phyloP scores from a whole-genome alignment of 2,329 filamentous ascomycete genomes.

The Helicocarpus griseus region DNA sequence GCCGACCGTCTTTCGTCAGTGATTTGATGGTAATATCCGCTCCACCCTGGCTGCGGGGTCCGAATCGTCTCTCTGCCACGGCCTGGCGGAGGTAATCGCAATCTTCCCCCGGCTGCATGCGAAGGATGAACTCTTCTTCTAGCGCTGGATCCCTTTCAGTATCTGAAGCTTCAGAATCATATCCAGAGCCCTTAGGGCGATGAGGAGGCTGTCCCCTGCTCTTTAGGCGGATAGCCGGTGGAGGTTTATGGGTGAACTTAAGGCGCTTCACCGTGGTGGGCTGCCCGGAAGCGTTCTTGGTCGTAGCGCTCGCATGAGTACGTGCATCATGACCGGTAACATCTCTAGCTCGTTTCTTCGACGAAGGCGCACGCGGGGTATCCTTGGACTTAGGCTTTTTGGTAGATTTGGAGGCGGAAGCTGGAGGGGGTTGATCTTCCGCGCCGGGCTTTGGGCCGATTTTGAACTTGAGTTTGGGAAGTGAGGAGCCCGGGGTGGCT shows the following conservation, averaged over 20 bases:
- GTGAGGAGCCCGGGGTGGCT: conserved; percentile 17
- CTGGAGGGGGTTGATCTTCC: conserved; percentile 16
- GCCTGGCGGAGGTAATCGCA: conserved; percentile 71
- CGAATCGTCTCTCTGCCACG: conserved; percentile 68
- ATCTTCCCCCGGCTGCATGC: conserved; percentile 78
- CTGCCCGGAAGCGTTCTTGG: background rate
- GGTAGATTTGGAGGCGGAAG: conserved; percentile 14
- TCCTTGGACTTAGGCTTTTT: conserved; percentile 12
- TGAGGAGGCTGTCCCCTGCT: conserved; percentile 58
- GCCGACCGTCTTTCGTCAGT: conserved; percentile 56
- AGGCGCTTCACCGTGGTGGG: conserved; percentile 23
- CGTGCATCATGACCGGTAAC: conserved; percentile 2
- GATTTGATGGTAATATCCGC: conserved; percentile 75
- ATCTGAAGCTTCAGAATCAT: conserved; percentile 93
- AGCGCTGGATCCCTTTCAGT: conserved; percentile 77
- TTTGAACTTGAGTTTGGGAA: conserved; percentile 33
- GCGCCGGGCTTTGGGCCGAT: conserved; percentile 23
- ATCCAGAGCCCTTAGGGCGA: conserved; percentile 73
- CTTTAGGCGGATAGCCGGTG: conserved; percentile 48
- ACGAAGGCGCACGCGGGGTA: background rate
- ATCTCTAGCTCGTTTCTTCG: conserved; percentile 13
- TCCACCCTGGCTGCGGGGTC: conserved; percentile 54
- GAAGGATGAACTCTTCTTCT: conserved; percentile 80
- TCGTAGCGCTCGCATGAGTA: background rate
- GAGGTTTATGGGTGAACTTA: conserved; percentile 31